Conservation (phyloP, 768 basidiomycete genomes). For the Leccinum sublutescens region DNA sequence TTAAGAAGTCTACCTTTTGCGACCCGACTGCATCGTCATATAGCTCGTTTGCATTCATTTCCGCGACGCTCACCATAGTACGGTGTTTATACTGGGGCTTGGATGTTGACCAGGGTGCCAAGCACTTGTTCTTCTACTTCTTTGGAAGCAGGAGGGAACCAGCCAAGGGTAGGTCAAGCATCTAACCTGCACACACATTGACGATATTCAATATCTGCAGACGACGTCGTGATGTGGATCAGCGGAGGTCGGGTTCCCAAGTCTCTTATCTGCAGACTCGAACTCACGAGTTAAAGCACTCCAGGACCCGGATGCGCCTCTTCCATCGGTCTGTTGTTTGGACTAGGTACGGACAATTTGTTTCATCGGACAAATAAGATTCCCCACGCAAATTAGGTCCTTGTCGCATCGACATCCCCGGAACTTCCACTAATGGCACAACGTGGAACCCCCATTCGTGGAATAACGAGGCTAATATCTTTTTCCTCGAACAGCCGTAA, state of each 20-base stretch:
- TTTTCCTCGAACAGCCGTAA: constrained; percentile 68
- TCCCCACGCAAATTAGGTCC: constrained; percentile 41
- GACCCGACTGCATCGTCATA: constrained; percentile 52
- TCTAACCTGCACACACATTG: background rate
- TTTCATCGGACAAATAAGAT: constrained; percentile 6
- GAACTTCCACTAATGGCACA: constrained; percentile 56
- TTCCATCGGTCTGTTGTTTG: constrained; percentile 58
- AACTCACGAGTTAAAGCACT: background rate
- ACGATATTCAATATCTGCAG: constrained; percentile 23
- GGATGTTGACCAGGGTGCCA: constrained; percentile 48
- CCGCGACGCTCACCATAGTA: background rate
- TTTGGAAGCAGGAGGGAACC: constrained; percentile 54
- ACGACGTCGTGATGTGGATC: constrained; percentile 72
- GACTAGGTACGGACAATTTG: constrained; percentile 39
- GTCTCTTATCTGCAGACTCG: background rate
- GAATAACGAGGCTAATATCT: constrained; percentile 66
- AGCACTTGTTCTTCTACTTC: constrained; percentile 58
- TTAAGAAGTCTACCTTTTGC: constrained; percentile 62
- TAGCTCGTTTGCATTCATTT: background rate
- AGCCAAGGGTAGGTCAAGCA: constrained; percentile 30
- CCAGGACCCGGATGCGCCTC: constrained; percentile 59
- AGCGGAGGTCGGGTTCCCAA: constrained; percentile 49
- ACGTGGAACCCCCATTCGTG: constrained; percentile 63
- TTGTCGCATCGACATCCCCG: constrained; percentile 57
- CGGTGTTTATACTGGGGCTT: constrained; percentile 47